A percentile compares a stretch with the other conserved stretches of the same genome.
phyloP scores from a whole-genome alignment of 306 rosid genomes.

The Psophocarpus tetragonolobus region DNA sequence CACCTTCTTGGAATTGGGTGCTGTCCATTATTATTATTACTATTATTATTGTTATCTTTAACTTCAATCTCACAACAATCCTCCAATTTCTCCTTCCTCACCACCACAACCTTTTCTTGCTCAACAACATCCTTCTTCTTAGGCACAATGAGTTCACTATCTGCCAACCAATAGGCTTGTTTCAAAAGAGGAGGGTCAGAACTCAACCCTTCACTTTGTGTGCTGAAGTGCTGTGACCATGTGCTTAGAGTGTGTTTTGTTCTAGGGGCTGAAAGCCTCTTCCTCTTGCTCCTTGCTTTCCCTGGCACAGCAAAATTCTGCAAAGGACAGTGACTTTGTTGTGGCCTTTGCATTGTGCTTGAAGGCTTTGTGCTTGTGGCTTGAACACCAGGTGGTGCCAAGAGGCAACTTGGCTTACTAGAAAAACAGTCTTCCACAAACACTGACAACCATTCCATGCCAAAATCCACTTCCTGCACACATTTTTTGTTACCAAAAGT shows the following conservation, averaged over 20 bases:
- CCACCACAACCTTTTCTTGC: not conserved
- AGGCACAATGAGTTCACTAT: slow-evolving; percentile 54
- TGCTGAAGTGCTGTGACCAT: slow-evolving; percentile 29
- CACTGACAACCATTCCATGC: slow-evolving; percentile 66
- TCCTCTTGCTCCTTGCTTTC: slow-evolving; percentile 69
- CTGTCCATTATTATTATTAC: slow-evolving; percentile 14
- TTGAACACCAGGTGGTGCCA: slow-evolving; percentile 40
- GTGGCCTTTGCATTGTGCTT: slow-evolving; percentile 28
- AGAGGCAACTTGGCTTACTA: slow-evolving; percentile 49
- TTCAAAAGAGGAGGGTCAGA: slow-evolving; percentile 58
- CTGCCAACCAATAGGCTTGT: slow-evolving; percentile 66
- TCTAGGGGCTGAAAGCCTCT: slow-evolving; percentile 43
- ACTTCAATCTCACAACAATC: no score
- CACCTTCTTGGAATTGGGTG: slow-evolving; percentile 49
- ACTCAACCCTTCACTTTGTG: slow-evolving; percentile 28
- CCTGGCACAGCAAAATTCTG: slow-evolving; percentile 49
- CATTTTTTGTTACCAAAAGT: not conserved
- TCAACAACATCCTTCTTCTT: slow-evolving; percentile 24
- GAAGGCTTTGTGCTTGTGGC: slow-evolving; percentile 37
- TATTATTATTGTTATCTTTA: not conserved
- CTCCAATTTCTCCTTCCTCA: no score
- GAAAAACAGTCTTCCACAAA: slow-evolving; percentile 70
- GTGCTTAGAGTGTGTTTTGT: not conserved
- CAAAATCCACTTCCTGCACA: slow-evolving; percentile 57
- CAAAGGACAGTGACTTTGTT: slow-evolving; percentile 14